These are phyloP conservation scores for Galerina sulciceps DNA, from an alignment of 768 basidiomycete genomes.

Conservation along the genomic window DNA sequence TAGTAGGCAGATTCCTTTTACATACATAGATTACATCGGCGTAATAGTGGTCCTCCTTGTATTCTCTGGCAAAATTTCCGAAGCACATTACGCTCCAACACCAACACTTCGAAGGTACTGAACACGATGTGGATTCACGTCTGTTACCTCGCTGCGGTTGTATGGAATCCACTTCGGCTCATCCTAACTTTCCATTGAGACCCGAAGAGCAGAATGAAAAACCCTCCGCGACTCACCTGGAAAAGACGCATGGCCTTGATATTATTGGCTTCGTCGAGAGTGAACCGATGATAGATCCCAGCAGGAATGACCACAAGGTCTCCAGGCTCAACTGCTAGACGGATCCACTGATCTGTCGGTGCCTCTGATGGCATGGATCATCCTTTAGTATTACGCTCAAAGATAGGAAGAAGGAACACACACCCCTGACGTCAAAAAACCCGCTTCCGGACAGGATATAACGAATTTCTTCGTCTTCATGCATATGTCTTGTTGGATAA, in stretches of 20 bases:
- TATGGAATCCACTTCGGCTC: conserved; percentile 91
- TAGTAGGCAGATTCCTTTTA: too few species aligned
- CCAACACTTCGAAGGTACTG: conserved; percentile 61
- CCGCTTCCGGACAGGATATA: conserved; percentile 88
- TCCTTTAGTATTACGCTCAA: background rate
- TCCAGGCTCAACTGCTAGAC: conserved; percentile 73
- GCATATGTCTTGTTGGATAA: conserved; percentile 69
- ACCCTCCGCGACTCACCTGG: conserved; percentile 56
- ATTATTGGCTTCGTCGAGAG: conserved; percentile 74
- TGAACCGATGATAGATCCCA: conserved; percentile 95
- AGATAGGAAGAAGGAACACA: conserved; percentile 19
- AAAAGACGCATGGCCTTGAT: conserved; percentile 85
- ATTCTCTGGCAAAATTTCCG: too few species aligned
- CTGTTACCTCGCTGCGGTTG: conserved; percentile 65
- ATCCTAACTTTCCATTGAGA: conserved; percentile 52
- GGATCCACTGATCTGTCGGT: conserved; percentile 77
- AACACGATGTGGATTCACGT: conserved; percentile 63
- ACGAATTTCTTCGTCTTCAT: conserved; percentile 95
- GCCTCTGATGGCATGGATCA: conserved; percentile 47
- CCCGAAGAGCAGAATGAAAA: background rate
- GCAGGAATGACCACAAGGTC: conserved; percentile 89
- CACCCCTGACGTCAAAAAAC: conserved; percentile 91
- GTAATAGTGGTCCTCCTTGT: too few species aligned
- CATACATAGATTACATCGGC: too few species aligned
- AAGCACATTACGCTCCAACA: conserved; percentile 36